phyloP scores from a whole-genome alignment of 2,329 filamentous ascomycete genomes.

The Aspergillus sergii region DNA sequence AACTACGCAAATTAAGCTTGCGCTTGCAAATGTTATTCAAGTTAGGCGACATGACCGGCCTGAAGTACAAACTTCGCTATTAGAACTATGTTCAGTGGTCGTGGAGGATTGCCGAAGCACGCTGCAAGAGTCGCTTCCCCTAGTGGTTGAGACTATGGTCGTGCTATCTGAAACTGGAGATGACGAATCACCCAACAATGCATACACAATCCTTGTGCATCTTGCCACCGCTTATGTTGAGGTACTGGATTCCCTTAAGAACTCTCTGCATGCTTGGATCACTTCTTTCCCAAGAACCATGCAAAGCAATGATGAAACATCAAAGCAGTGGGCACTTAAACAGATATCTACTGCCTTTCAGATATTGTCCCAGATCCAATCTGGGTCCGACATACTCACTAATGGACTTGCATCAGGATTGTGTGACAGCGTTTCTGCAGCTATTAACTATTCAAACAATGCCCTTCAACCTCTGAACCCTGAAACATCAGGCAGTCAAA shows the following conservation, averaged over 20 bases:
- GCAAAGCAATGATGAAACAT: constrained; percentile 79
- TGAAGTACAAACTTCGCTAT: constrained; percentile 69
- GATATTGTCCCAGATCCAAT: constrained; percentile 64
- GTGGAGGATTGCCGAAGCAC: constrained; percentile 78
- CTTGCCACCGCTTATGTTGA: constrained; percentile 65
- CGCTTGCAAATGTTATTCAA: constrained; percentile 75
- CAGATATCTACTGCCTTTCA: constrained; percentile 76
- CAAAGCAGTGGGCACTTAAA: constrained; percentile 70
- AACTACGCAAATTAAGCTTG: constrained; percentile 77
- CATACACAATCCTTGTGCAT: constrained; percentile 54
- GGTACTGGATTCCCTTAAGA: constrained; percentile 67
- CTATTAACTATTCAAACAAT: constrained; percentile 42
- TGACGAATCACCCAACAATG: constrained; percentile 39
- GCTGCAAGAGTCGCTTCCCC: constrained; percentile 66
- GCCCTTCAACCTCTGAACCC: constrained; percentile 31
- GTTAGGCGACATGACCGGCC: constrained; percentile 69
- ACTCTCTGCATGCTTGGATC: constrained; percentile 78
- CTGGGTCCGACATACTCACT: constrained; percentile 42
- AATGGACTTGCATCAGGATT: constrained; percentile 56
- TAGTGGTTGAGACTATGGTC: constrained; percentile 82
- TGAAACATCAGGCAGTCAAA: constrained; percentile 23
- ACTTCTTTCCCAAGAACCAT: constrained; percentile 78
- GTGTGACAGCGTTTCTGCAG: constrained; percentile 68
- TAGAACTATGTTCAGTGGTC: constrained; percentile 71
- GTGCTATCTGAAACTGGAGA: constrained; percentile 62